These are phyloP conservation scores for Trametes coccinea DNA, from an alignment of 768 basidiomycete species.

Conservation along the genomic window DNA sequence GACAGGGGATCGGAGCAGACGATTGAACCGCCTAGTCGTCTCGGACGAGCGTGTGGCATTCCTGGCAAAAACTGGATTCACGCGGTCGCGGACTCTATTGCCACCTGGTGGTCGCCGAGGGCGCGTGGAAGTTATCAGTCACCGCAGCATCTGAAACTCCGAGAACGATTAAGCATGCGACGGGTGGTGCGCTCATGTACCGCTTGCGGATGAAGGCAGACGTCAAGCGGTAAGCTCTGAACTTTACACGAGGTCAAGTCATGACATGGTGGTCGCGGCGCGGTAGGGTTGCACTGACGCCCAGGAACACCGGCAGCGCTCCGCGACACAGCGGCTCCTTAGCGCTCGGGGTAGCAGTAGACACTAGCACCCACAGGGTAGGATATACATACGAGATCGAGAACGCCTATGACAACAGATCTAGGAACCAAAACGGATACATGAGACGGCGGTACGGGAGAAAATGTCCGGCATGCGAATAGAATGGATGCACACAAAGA, in stretches of 20 bases:
- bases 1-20: too few relatives aligned
- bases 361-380: conserved; percentile 12
- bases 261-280: too few relatives aligned
- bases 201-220: too few relatives aligned
- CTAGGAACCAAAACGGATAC: conserved; percentile 8
- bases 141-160: background rate
- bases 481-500: background rate
- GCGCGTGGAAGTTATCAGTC: background rate
- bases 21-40: too few relatives aligned
- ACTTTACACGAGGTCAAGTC: too few relatives aligned
- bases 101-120: background rate
- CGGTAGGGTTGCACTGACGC: background rate
- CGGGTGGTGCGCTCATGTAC: background rate
- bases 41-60: too few relatives aligned
- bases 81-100: too few relatives aligned
- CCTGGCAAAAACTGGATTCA: too few relatives aligned
- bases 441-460: background rate
- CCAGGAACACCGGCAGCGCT: too few relatives aligned
- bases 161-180: background rate
- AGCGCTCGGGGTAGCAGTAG: background rate
- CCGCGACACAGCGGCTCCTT: background rate
- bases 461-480: conserved; percentile 5
- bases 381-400: conserved; percentile 2
- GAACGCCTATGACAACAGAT: conserved; percentile 1
- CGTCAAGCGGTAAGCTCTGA: too few relatives aligned